phyloP scores from a whole-genome alignment of 2,329 filamentous ascomycete species.

The Whalleya microplaca region DNA sequence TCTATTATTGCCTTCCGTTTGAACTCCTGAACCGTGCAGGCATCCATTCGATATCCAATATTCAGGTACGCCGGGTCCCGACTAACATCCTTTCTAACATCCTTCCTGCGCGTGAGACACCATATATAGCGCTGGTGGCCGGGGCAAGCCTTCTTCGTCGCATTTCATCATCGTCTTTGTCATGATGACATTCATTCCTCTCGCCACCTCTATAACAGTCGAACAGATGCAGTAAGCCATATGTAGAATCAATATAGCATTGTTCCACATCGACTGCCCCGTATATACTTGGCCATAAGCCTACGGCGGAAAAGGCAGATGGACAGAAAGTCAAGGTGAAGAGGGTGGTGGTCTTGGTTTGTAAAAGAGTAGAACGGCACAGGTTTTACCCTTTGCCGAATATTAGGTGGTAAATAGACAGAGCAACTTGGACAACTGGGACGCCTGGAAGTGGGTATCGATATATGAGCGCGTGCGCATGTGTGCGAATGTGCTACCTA shows the following conservation, averaged over 20 bases:
- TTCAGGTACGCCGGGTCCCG: neutral
- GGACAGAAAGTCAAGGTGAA: neutral
- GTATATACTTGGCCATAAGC: neutral
- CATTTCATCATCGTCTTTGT: neutral
- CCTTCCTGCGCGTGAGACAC: too few species aligned
- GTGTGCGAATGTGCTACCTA: neutral
- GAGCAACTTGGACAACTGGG: neutral
- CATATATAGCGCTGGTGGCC: too few species aligned
- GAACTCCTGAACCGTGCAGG: neutral
- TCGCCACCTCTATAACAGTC: neutral
- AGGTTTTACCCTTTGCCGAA: neutral
- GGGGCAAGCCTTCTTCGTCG: neutral
- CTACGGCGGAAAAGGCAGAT: neutral
- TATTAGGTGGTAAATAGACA: neutral
- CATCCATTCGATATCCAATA: neutral
- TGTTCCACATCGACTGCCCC: neutral
- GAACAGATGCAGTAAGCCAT: neutral
- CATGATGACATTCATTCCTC: neutral
- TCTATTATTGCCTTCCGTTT: neutral
- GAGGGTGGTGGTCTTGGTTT: neutral
- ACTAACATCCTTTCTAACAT: neutral
- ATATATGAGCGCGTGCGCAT: neutral
- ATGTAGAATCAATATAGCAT: neutral
- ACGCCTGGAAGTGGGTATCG: neutral
- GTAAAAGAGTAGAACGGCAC: neutral